Conservation (phyloP, 228 moss, liverwort and hornwort species). For the Sphagnum magellanicum region DNA sequence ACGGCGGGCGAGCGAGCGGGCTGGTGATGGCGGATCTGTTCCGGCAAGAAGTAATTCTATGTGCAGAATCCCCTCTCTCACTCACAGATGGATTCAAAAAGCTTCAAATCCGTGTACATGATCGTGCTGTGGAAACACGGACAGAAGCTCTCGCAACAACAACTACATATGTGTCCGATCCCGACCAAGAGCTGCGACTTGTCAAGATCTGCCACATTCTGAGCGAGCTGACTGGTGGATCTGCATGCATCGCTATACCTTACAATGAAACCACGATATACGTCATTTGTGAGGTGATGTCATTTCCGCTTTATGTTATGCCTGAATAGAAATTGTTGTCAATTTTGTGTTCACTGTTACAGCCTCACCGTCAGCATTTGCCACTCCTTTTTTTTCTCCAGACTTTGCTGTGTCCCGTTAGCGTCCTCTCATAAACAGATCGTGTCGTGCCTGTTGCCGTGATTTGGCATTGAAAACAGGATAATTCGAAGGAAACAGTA, state of each 20-base stretch:
- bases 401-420: too few species aligned
- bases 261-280: neutral
- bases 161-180: neutral
- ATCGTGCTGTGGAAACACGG: neutral
- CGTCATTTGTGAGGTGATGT: neutral
- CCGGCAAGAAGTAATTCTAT: neutral
- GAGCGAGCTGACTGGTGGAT: constrained; percentile 1
- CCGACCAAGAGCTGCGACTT: neutral
- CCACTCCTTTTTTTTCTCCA: too few species aligned
- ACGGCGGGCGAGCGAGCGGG: too few species aligned
- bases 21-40: constrained; percentile 1
- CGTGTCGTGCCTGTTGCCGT: neutral
- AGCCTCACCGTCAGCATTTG: neutral
- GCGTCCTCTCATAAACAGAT: neutral
- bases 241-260: constrained; percentile 1
- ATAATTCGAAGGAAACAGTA: neutral
- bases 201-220: neutral
- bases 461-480: neutral
- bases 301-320: neutral
- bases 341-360: neutral
- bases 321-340: neutral
- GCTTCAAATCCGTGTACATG: neutral
- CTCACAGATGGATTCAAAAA: neutral
- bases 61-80: neutral
- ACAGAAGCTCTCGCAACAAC: neutral